Evolutionary conservation across 2,329 filamentous ascomycete genomes (phyloP).

Genomic region (Trichoderma sp.): DNA sequence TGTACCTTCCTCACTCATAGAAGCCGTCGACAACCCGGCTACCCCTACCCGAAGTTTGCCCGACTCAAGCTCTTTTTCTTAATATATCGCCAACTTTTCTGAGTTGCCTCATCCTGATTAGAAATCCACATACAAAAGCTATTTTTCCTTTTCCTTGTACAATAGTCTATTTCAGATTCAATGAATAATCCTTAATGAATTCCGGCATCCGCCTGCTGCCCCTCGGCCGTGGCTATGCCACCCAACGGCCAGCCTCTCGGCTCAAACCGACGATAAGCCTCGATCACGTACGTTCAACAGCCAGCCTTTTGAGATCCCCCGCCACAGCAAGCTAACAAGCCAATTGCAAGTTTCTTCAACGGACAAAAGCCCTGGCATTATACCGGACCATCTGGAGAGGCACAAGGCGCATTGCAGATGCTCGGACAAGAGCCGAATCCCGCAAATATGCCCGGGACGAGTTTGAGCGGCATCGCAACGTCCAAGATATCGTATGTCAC

Average conservation of each 20-base stretch:
- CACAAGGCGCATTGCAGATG: slow-evolving; percentile 53
- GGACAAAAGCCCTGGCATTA: slow-evolving; percentile 55
- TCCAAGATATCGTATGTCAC: slow-evolving; percentile 56
- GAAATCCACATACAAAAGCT: background rate
- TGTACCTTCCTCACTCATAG: background rate
- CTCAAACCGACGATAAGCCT: slow-evolving; percentile 50
- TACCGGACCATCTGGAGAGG: slow-evolving; percentile 61
- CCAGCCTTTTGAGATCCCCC: background rate
- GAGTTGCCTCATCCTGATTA: background rate
- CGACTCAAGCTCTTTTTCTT: slow-evolving; percentile 15
- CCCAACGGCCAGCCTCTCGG: slow-evolving; percentile 32
- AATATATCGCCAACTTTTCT: slow-evolving; percentile 2
- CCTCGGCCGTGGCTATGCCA: slow-evolving; percentile 39
- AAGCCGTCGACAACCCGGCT: background rate
- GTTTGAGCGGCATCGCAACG: slow-evolving; percentile 59
- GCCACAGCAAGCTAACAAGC: background rate
- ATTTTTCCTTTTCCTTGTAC: background rate
- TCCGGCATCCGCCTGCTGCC: slow-evolving; percentile 31
- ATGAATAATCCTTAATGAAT: slow-evolving; percentile 29
- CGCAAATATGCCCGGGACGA: slow-evolving; percentile 59
- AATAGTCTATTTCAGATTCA: background rate
- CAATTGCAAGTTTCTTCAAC: slow-evolving; percentile 56
- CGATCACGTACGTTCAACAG: slow-evolving; percentile 51
- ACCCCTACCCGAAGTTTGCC: slow-evolving; percentile 27
- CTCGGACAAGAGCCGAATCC: slow-evolving; percentile 55